Evolutionary conservation across 2,329 filamentous ascomycete species (phyloP).

Genomic region (Orbilia javanica): DNA sequence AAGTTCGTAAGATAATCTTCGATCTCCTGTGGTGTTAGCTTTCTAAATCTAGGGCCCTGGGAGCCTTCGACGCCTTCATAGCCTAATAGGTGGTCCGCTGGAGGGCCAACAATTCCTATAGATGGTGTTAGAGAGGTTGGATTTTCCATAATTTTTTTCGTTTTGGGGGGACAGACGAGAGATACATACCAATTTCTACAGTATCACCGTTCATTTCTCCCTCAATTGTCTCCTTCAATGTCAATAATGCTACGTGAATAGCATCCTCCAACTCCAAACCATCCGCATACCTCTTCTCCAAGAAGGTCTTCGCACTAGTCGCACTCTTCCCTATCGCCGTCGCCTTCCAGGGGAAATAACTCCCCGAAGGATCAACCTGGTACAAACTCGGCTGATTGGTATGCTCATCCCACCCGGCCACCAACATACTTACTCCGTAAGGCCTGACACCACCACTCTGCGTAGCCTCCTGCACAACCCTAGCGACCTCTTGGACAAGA

Average conservation of each 20-base stretch:
- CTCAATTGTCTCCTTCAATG: constrained; percentile 98
- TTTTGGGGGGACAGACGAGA: neutral
- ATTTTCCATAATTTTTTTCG: neutral
- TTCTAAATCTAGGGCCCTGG: constrained; percentile 87
- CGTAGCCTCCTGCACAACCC: constrained; percentile 98
- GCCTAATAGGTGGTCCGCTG: constrained; percentile 91
- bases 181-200: constrained; percentile 87
- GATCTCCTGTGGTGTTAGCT: constrained; percentile 96
- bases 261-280: constrained; percentile 97
- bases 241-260: constrained; percentile 96
- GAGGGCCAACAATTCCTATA: constrained; percentile 90
- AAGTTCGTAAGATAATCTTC: constrained; percentile 99
- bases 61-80: constrained; percentile 89
- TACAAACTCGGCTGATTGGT: constrained; percentile 98
- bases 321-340: constrained; percentile 99
- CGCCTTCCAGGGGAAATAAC: constrained; percentile 99
- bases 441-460: constrained; percentile 97
- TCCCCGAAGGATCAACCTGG: constrained; percentile 98
- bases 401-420: constrained; percentile 97
- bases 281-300: constrained; percentile 99
- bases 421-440: constrained; percentile 93
- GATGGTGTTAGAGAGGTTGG: constrained; percentile 51
- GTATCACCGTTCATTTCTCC: constrained; percentile 99
- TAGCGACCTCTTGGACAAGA: constrained; percentile 96
- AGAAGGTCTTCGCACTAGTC: constrained; percentile 97